Evolutionary conservation across 2,329 filamentous ascomycete genomes (phyloP).

Genomic region (Sphaerulina populicola): DNA sequence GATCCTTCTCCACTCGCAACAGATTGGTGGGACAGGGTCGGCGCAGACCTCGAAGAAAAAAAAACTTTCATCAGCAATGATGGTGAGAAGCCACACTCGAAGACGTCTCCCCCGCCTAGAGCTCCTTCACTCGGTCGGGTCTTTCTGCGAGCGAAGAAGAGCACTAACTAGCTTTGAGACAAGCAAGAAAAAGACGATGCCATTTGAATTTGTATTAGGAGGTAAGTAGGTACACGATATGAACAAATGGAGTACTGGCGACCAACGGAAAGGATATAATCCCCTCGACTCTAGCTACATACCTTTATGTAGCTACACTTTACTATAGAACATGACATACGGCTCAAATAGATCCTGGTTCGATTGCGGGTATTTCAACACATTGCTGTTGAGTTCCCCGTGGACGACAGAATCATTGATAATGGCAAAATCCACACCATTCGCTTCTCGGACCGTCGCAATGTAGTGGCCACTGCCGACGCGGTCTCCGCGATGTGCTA

Average conservation of each 20-base stretch:
- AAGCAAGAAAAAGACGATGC: too few relatives aligned
- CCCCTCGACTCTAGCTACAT: neutral
- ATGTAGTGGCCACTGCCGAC: neutral
- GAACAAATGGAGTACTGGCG: neutral
- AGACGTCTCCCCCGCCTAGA: too few relatives aligned
- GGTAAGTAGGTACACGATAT: neutral
- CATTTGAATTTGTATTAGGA: neutral
- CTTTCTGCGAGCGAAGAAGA: too few relatives aligned
- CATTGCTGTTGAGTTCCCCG: neutral
- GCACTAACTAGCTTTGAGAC: too few relatives aligned
- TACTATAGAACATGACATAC: neutral
- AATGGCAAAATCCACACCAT: neutral
- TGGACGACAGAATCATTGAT: neutral
- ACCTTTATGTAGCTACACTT: neutral
- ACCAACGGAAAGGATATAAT: neutral
- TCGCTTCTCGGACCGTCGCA: neutral
- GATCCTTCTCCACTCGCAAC: too few relatives aligned
- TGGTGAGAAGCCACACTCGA: too few relatives aligned
- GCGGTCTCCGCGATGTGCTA: neutral
- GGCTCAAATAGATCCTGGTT: neutral
- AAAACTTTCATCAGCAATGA: too few relatives aligned
- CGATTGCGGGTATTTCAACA: neutral
- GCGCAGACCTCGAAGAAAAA: too few relatives aligned
- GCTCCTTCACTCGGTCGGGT: too few relatives aligned
- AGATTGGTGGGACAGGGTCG: too few relatives aligned